Conservation (phyloP, 306 rosid species). For the Dryas octopetala region DNA sequence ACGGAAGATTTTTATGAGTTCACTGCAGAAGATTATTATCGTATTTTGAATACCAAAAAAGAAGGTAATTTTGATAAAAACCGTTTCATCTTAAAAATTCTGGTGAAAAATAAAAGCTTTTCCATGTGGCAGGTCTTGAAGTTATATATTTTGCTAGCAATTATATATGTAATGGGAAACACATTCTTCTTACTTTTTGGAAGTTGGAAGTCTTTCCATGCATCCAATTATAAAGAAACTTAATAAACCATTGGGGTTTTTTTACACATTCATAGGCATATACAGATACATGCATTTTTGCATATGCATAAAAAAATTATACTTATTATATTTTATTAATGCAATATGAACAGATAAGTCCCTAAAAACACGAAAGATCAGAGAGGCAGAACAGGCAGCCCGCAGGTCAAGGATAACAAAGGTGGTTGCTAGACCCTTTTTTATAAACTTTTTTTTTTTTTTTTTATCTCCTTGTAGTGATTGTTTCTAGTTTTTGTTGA, state of each 20-base stretch:
- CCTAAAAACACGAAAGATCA: constrained; percentile 75
- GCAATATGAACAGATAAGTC: constrained; percentile 53
- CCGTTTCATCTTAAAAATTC: neutral
- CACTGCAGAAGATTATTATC: constrained; percentile 70
- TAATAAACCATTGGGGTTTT: neutral
- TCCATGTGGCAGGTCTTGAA: neutral
- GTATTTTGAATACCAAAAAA: constrained; percentile 56
- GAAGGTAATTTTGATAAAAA: constrained; percentile 50
- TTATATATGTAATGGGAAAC: neutral
- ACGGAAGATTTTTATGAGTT: constrained; percentile 71
- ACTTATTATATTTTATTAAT: neutral
- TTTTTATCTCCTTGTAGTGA: neutral
- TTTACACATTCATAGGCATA: neutral
- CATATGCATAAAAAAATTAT: neutral
- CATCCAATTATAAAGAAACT: neutral
- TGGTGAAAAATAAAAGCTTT: neutral
- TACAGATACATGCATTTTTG: neutral
- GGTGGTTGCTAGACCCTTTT: constrained; percentile 35
- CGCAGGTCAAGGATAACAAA: constrained; percentile 73
- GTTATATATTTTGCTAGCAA: neutral
- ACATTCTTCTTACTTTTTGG: neutral
- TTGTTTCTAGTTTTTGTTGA: neutral
- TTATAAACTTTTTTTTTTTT: neutral
- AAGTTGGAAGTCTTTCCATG: neutral
- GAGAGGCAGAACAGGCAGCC: constrained; percentile 86